Evolutionary conservation across 2,329 filamentous ascomycete genomes (phyloP).

Genomic region (Colletotrichum liaoningense): DNA sequence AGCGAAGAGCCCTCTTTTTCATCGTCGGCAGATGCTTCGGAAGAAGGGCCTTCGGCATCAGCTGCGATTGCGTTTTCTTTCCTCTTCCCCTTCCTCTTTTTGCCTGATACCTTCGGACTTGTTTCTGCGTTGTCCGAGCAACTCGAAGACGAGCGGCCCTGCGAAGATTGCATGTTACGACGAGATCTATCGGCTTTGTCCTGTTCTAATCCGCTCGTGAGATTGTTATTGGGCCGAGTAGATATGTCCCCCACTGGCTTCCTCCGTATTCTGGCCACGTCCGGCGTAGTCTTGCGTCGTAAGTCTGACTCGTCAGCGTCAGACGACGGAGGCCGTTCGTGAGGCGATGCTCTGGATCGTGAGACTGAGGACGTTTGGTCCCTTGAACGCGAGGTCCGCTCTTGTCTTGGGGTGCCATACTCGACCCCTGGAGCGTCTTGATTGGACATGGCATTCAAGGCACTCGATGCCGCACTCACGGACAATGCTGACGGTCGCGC

Average conservation of each 20-base stretch:
- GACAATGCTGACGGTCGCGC: constrained; percentile 60
- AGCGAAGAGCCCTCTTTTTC: constrained; percentile 52
- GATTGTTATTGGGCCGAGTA: not conserved
- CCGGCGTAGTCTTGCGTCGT: constrained; percentile 22
- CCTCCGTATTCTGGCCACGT: constrained; percentile 15
- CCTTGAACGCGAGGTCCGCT: not conserved
- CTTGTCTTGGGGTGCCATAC: constrained; percentile 18
- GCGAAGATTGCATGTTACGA: not conserved
- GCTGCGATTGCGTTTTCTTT: constrained; percentile 49
- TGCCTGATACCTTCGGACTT: not conserved
- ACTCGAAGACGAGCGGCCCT: constrained; percentile 17
- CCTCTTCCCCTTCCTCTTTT: constrained; percentile 40
- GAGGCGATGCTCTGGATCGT: not conserved
- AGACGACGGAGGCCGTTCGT: not conserved
- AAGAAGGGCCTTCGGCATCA: constrained; percentile 60
- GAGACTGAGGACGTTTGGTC: not conserved
- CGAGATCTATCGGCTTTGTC: constrained; percentile 12
- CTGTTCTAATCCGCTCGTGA: constrained; percentile 20
- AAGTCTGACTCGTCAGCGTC: constrained; percentile 15
- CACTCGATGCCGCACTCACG: constrained; percentile 67
- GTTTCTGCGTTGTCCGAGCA: constrained; percentile 2
- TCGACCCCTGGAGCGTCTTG: constrained; percentile 34
- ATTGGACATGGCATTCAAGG: constrained; percentile 50
- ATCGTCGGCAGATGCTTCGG: constrained; percentile 51
- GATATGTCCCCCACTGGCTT: constrained; percentile 18